Base-by-base conservation (phyloP, 1,284 basidiomycete genomes). In the Puccinia hordei region DNA sequence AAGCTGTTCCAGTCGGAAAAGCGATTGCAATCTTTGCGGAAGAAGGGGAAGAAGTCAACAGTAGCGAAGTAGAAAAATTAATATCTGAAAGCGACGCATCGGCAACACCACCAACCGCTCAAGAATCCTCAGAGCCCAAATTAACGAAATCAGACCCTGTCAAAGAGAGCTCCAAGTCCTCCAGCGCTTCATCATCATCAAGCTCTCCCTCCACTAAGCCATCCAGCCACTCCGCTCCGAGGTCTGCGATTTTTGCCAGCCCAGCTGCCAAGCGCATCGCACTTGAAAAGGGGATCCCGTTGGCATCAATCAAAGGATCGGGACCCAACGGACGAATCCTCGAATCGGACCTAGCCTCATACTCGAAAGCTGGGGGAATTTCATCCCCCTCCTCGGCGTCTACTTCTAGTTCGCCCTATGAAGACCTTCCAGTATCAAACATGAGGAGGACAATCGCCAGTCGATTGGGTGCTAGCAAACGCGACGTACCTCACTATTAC, bases 241-340 rank as follows among this genome's bases (percentile, higher is more conserved):
- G 82, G 27, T 77, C 83, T 46, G 83, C 83, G 81, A 94, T 98
- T 88, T 95, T 97, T 85, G 96, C 95, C 19, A 92, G 92, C 33
- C 96, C 97, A 46, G 89, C 98, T 82, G 97, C 96, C 33, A 96
- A 96, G 89, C 95, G 95, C 87, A 91, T 99, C 85, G 97, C 97
- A 46, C 88, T 97, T 61, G 96, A 99, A 86, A 91, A 91, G 83
- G 97, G 97, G 53, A 91, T 99, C 84, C 95, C 97, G 72, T 88
- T 99, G 74, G 88, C 90, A 73, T 89, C 98, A 87, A 88, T 99
- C 86, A 98, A 96, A 87, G 97, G 97, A 65, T 90, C 94, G 71
- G 97, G 97, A 81, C 97, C 97, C 44, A 90, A 92, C 68, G 96
- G 97, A 77, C 91, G 96, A 81, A 98, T 99, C 87, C 88, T 95